phyloP scores from a whole-genome alignment of 441 rosid species.

The Eruca vesicaria region DNA sequence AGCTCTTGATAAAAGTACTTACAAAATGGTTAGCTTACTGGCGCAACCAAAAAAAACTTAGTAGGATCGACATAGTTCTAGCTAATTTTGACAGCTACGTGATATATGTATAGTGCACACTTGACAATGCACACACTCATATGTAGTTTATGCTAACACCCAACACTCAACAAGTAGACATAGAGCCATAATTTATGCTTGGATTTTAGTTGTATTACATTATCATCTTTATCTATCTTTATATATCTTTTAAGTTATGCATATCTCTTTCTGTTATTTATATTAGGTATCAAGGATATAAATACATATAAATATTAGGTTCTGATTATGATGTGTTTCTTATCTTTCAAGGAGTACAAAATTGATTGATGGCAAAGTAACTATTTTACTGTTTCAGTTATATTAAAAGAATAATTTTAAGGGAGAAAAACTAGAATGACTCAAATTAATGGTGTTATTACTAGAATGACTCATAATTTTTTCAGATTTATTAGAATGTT shows the following conservation, averaged over 20 bases:
- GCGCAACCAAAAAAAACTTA: constrained; percentile 36
- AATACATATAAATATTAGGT: constrained; percentile 10
- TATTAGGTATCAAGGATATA: constrained; percentile 22
- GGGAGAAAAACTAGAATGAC: no score
- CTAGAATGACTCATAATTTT: no score
- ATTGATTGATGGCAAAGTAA: constrained; percentile 30
- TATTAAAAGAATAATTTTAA: constrained; percentile 8
- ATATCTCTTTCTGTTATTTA: constrained; percentile 22
- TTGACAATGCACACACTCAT: background rate
- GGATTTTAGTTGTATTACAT: constrained; percentile 30
- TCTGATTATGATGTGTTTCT: constrained; percentile 30
- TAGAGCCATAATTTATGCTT: constrained; percentile 16
- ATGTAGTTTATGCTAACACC: constrained; percentile 28
- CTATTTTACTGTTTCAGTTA: constrained; percentile 20
- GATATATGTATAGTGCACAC: background rate
- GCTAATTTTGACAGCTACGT: constrained; percentile 28
- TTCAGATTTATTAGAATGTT: no score
- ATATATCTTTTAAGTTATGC: constrained; percentile 5
- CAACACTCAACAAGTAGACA: constrained; percentile 28
- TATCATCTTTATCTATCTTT: constrained; percentile 27
- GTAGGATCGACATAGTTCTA: constrained; percentile 3
- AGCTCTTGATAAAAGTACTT: constrained; percentile 5
- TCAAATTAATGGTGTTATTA: no score
- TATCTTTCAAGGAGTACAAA: constrained; percentile 28
- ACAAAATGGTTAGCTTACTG: constrained; percentile 33